Conservation (phyloP, 2,329 filamentous ascomycete genomes). For the Dactylellina cionopaga region DNA sequence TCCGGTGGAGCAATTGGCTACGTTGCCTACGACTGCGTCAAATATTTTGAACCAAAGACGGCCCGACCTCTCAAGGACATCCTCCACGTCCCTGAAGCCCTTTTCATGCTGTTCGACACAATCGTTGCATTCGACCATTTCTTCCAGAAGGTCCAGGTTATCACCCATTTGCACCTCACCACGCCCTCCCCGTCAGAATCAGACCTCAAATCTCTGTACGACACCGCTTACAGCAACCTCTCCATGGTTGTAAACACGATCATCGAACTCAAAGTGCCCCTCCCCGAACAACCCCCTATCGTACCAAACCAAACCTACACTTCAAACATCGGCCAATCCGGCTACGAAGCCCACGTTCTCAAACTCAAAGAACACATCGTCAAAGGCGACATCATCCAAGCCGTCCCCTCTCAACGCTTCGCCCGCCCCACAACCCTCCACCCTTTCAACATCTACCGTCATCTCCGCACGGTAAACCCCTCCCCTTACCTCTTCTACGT, state of each 20-base stretch:
- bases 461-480: constrained; percentile 95
- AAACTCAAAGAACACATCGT: constrained; percentile 89
- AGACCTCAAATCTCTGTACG: constrained; percentile 66
- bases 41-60: constrained; percentile 98
- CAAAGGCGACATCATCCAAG: constrained; percentile 94
- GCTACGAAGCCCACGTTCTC: constrained; percentile 91
- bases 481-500: constrained; percentile 98
- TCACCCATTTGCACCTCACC: constrained; percentile 85
- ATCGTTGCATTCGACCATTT: constrained; percentile 95
- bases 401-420: constrained; percentile 93
- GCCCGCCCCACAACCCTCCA: constrained; percentile 88
- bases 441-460: constrained; percentile 97
- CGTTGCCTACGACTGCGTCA: constrained; percentile 95
- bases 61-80: constrained; percentile 86
- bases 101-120: constrained; percentile 97
- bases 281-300: constrained; percentile 80
- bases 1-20: constrained; percentile 95
- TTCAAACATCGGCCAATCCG: constrained; percentile 88
- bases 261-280: constrained; percentile 64
- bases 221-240: constrained; percentile 24
- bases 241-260: constrained; percentile 33
- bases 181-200: constrained; percentile 63
- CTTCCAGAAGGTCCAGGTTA: constrained; percentile 89
- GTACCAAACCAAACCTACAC: constrained; percentile 78
- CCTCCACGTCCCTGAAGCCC: constrained; percentile 85